Evolutionary conservation across 371 early-diverging fungal genomes (phyloP), one percentile per base, ranked within the genome.

Genomic region (Dinochytrium kinnereticum): DNA sequence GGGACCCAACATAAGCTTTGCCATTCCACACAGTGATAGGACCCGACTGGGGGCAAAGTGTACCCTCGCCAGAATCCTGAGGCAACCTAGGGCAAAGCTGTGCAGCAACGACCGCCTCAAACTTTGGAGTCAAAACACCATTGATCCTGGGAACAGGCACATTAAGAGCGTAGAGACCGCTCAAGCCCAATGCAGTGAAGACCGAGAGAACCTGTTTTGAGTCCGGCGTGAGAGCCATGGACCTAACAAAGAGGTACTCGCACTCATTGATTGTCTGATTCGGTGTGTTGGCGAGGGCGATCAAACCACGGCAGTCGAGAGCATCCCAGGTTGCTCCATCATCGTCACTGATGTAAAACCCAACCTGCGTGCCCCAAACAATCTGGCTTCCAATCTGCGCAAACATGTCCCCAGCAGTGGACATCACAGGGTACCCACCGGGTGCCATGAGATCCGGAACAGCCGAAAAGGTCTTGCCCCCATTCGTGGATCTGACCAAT

Each of bases 161-260:
- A 5, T 7, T 33, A 36, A 61, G 61, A 37, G 61, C 30, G 61
- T 61, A 61, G 15, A 61, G 34, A 3, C 61, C 61, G 36, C 15
- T 3, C 15, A 61, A 36, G 24, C 61, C 61, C 15, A 61, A 10
- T 30, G 34, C 61, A 36, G 61, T 13, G 36, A 61, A 61, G 37
- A 37, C 37, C 13, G 61, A 5, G 34, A 61, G 61, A 13, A 61
- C 61, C 10, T 34, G 31, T 7, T 7, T 61, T 5, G 7, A 21
- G 61, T 61, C 61, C 34, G 61, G 61, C 3, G 61, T 61, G 61
- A 61, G 34, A 36, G 61, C 37, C 61, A 61, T 61, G 61, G 34
- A 10, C 13, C 61, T 3, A 36, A 37, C 37, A 37, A 61, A 61
- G 61, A 61, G 61, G 61, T 61, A 61, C 24, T 61, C 61, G 61